These are phyloP conservation scores for Sporothrix brunneoviolacea DNA, from an alignment of 2,329 filamentous ascomycete species.

Conservation along the genomic window DNA sequence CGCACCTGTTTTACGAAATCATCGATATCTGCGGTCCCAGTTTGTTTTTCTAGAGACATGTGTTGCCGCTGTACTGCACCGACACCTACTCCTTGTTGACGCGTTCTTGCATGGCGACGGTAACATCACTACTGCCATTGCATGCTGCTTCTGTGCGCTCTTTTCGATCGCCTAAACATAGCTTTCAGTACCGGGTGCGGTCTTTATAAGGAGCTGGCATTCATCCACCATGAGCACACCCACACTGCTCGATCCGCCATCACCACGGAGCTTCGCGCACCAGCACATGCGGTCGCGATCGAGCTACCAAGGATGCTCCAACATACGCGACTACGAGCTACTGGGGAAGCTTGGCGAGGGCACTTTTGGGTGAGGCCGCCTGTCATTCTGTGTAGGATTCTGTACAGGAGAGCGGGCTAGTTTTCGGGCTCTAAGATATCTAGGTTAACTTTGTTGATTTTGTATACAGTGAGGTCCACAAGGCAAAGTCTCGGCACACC, in stretches of 20 bases:
- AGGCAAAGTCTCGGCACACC: slow-evolving; percentile 69
- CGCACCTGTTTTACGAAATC: neutral
- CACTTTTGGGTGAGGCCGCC: slow-evolving; percentile 69
- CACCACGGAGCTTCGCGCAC: slow-evolving; percentile 51
- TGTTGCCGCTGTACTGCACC: no score
- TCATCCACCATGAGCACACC: slow-evolving; percentile 8
- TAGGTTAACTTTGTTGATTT: no score
- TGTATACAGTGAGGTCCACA: slow-evolving; percentile 72
- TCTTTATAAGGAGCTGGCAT: neutral
- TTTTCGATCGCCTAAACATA: no score
- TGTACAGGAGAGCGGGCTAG: no score
- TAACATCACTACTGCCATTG: no score
- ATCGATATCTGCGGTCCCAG: neutral
- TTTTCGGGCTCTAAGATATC: no score
- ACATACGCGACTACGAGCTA: slow-evolving; percentile 72
- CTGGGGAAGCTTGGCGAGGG: slow-evolving; percentile 84
- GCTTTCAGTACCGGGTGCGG: no score
- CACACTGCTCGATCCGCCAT: slow-evolving; percentile 21
- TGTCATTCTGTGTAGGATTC: neutral
- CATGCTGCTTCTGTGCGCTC: no score
- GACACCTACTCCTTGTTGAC: no score
- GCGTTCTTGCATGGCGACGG: no score
- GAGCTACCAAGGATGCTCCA: slow-evolving; percentile 78
- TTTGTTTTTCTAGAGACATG: no score
- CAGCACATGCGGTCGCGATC: slow-evolving; percentile 47